Percentiles rank a stretch among this genome's conserved stretches.
These are phyloP conservation scores for Clonostachys chloroleuca DNA, from an alignment of 2,329 filamentous ascomycete species.

Conservation along the genomic window DNA sequence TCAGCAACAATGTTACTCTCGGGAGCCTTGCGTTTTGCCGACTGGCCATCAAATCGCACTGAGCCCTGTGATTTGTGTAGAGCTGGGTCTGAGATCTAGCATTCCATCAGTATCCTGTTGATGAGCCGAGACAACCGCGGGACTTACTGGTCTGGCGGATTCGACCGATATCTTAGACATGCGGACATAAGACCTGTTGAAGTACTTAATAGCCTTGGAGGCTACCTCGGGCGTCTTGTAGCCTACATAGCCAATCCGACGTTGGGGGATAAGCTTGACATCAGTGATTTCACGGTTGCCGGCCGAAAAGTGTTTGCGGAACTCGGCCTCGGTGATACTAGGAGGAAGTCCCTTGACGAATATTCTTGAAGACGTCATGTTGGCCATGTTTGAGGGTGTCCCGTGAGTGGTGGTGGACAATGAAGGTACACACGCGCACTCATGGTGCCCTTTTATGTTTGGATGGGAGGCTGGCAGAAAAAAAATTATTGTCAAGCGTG, in stretches of 20 bases:
- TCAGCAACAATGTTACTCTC: conserved; percentile 9
- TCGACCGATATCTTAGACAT: conserved; percentile 94
- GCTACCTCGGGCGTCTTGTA: conserved; percentile 83
- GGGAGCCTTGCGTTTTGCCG: conserved; percentile 1
- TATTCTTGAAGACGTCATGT: conserved; percentile 27
- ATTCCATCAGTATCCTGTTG: conserved; percentile 26
- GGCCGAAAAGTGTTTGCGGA: conserved; percentile 81
- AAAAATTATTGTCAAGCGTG: background rate
- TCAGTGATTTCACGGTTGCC: conserved; percentile 77
- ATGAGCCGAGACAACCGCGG: conserved; percentile 1
- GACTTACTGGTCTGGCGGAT: conserved; percentile 71
- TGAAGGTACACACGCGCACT: too few species aligned
- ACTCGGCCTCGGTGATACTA: conserved; percentile 76
- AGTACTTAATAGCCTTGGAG: conserved; percentile 82
- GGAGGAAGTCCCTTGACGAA: conserved; percentile 85
- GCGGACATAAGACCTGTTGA: conserved; percentile 91
- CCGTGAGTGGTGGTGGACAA: too few species aligned
- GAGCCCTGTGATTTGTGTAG: conserved; percentile 17
- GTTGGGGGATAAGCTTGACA: conserved; percentile 82
- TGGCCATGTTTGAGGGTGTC: too few species aligned
- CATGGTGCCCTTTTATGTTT: background rate
- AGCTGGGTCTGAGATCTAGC: conserved; percentile 38
- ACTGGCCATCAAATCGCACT: conserved; percentile 3
- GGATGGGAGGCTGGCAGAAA: background rate
- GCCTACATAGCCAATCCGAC: conserved; percentile 92